These are phyloP conservation scores for Penicillium sp. DNA, from an alignment of 2,329 filamentous ascomycete species.

Conservation along the genomic window DNA sequence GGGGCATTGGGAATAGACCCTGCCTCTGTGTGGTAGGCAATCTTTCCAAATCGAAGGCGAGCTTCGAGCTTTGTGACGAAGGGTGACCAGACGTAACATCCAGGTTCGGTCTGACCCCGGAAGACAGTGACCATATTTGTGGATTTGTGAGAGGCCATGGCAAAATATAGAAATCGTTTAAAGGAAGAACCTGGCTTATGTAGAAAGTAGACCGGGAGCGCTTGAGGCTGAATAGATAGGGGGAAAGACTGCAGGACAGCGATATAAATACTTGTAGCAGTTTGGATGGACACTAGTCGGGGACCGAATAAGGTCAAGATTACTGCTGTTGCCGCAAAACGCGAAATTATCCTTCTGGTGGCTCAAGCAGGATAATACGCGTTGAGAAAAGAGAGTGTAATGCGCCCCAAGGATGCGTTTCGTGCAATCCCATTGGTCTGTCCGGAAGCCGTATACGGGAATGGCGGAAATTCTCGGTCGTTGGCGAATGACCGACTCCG, in stretches of 20 bases:
- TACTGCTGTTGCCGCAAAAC: neutral
- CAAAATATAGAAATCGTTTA: no score
- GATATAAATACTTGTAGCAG: neutral
- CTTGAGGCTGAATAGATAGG: no score
- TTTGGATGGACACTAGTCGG: neutral
- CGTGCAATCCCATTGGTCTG: neutral
- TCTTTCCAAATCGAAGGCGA: conserved; percentile 55
- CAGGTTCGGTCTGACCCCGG: conserved; percentile 49
- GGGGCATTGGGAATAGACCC: conserved; percentile 52
- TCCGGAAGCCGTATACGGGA: neutral
- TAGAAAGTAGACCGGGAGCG: no score
- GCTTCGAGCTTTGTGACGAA: conserved; percentile 64
- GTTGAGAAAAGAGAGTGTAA: neutral
- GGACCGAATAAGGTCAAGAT: neutral
- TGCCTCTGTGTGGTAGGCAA: conserved; percentile 48
- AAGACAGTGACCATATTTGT: conserved; percentile 43
- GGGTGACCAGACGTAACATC: conserved; percentile 58
- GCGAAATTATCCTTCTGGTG: neutral
- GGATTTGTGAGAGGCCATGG: neutral
- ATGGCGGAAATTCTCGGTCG: neutral
- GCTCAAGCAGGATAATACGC: neutral
- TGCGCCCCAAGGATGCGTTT: neutral
- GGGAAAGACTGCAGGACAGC: no score
- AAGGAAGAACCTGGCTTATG: no score
- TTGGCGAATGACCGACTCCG: conserved; percentile 1